Conservation (phyloP, 2,329 filamentous ascomycete genomes). For the Calonectria hawksworthii region DNA sequence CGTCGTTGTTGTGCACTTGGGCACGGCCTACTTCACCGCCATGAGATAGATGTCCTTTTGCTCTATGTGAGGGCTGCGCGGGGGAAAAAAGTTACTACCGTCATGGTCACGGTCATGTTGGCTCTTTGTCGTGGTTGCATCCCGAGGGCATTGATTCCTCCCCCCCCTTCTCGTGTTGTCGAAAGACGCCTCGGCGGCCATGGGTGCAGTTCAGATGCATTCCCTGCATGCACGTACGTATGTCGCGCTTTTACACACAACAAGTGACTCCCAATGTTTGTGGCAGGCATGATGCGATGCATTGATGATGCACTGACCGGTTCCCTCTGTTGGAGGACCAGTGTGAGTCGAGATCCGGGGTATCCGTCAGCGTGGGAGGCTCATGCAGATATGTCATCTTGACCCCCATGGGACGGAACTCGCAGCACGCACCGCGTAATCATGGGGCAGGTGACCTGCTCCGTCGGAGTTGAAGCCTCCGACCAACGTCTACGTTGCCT, state of each 20-base stretch:
- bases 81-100: not conserved
- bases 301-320: conserved; percentile 12
- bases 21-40: conserved; percentile 21
- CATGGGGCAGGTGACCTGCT: conserved; percentile 12
- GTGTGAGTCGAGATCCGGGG: conserved; percentile 15
- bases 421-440: not conserved
- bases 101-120: not conserved
- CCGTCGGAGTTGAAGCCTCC: not conserved
- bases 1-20: not conserved
- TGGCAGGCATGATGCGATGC: not conserved
- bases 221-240: conserved; percentile 3
- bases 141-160: not conserved
- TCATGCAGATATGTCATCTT: conserved; percentile 22
- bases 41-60: not conserved
- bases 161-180: not conserved
- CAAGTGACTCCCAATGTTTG: not conserved
- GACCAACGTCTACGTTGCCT: not conserved
- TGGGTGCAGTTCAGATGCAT: not conserved
- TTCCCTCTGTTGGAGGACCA: not conserved
- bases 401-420: not conserved
- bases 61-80: conserved; percentile 3
- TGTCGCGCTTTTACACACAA: conserved; percentile 12
- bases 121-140: conserved; percentile 13
- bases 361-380: conserved; percentile 19
- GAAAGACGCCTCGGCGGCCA: not conserved